These are phyloP conservation scores for Clavispora fructus DNA, from an alignment of 805 yeast genomes.

Conservation along the genomic window DNA sequence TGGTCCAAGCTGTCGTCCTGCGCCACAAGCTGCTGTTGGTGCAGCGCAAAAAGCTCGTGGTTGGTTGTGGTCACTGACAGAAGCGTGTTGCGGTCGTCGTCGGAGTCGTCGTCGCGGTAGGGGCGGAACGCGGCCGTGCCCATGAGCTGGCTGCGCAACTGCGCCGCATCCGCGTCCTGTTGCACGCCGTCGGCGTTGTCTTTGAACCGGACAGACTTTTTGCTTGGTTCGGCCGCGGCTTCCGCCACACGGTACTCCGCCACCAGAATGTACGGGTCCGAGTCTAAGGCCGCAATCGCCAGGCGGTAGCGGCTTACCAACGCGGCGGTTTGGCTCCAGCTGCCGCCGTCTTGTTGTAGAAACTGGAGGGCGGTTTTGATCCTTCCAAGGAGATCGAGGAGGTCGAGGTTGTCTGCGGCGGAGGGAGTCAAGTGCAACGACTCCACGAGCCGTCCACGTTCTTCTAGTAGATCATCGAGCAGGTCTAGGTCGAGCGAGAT, in stretches of 20 bases:
- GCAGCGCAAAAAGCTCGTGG: conserved; percentile 38
- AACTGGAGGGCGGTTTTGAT: conserved; percentile 23
- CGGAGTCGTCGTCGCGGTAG: conserved; percentile 30
- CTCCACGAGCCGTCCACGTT: conserved; percentile 24
- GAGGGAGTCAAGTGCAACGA: conserved; percentile 34
- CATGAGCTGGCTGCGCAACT: conserved; percentile 28
- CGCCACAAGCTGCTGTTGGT: conserved; percentile 34
- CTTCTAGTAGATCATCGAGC: conserved; percentile 27
- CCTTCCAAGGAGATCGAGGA: conserved; percentile 25
- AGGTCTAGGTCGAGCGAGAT: conserved; percentile 19
- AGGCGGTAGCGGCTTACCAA: conserved; percentile 14
- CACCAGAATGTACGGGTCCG: conserved; percentile 26
- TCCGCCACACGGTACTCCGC: conserved; percentile 21
- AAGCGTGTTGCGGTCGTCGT: conserved; percentile 14
- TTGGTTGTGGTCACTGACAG: conserved; percentile 26
- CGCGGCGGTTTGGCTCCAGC: not conserved
- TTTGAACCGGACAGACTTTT: conserved; percentile 34
- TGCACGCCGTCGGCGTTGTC: conserved; percentile 17
- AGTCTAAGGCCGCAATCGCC: conserved; percentile 12
- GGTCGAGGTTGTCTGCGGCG: conserved; percentile 33
- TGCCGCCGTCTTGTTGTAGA: conserved; percentile 24
- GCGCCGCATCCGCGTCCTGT: conserved; percentile 15
- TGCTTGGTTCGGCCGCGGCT: conserved; percentile 10
- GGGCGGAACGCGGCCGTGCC: conserved; percentile 31
- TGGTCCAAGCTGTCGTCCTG: conserved; percentile 34